Evolutionary conservation across 106 monocot species (phyloP), one percentile per base, ranked within the genome.

Genomic region (Chionographis japonica): DNA sequence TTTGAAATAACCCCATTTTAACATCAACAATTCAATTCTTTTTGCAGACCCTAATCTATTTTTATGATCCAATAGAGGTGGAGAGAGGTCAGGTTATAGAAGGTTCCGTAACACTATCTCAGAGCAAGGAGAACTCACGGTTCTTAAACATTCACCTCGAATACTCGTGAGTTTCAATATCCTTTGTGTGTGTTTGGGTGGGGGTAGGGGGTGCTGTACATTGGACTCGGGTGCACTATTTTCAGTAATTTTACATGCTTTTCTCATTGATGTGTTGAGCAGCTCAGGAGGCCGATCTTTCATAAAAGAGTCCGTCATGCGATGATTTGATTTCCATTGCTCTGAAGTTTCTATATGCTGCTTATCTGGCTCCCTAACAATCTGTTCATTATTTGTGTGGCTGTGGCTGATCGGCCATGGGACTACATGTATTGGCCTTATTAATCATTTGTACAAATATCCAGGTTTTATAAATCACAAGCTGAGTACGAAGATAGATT

Each of bases 21-120:
- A 46, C 46, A 46, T 10, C 27, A 27, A 10, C 46, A 46, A 10
- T 46, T 46, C 2, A 6, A 46, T 46, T 27, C 27, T 55, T 72
- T 66, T 69, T 65, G 55, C 82, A 90, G 89, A 90, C 89, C 6
- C 57, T 90, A 19, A 40, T 85, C n/a, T 90, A 90, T 62, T 86
- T 85, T 56, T 90, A 79, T 53, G 83, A 90, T 16, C 89, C 89
- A 56, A 83, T 90, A 54, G 85, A 90, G 60, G 66, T 90, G 52
- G 71, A 86, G 52, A 78, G 83, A 79, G 86, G 83, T 65, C 80
- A 90, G 50, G 57, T 83, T 37, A 86, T 90, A 67, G 83, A 85
- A 54, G 89, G 89, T 38, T 85, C 79, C 3, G 60, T 90, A 50
- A 90, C 89, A 1, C 52, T 90, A 37, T 77, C 79, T 20, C 89